These are phyloP conservation scores for Kokia cookei DNA, from an alignment of 441 rosid genomes.

Conservation along the genomic window DNA sequence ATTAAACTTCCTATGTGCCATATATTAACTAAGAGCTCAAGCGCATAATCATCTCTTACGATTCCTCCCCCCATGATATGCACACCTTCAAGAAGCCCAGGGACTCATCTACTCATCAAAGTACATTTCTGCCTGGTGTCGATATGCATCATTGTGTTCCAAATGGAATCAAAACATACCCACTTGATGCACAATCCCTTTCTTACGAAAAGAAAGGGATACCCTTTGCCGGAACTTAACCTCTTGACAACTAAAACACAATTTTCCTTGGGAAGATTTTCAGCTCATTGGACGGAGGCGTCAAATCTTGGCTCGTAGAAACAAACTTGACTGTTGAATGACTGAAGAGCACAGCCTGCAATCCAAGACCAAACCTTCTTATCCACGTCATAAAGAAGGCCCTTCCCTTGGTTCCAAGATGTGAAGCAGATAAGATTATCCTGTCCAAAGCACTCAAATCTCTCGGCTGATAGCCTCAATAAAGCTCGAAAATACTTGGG, in stretches of 20 bases:
- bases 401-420: conserved; percentile 59
- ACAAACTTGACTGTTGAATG: conserved; percentile 89
- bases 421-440: conserved; percentile 89
- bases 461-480: conserved; percentile 82
- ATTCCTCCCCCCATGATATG: too few relatives aligned
- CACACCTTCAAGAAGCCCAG: neutral
- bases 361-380: conserved; percentile 93
- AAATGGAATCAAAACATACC: neutral
- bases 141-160: neutral
- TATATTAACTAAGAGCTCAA: too few relatives aligned
- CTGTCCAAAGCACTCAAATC: conserved; percentile 94
- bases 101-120: neutral
- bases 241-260: neutral
- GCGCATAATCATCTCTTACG: too few relatives aligned
- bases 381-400: conserved; percentile 56
- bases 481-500: conserved; percentile 77
- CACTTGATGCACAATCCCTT: neutral
- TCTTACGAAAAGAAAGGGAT: neutral
- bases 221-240: neutral
- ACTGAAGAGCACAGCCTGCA: conserved; percentile 88
- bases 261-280: neutral
- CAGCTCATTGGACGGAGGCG: conserved; percentile 43
- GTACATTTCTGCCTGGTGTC: neutral
- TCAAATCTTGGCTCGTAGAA: conserved; percentile 97
- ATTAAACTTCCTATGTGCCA: too few relatives aligned